phyloP scores from a whole-genome alignment of 2,329 filamentous ascomycete genomes.

The Massarina eburnea region DNA sequence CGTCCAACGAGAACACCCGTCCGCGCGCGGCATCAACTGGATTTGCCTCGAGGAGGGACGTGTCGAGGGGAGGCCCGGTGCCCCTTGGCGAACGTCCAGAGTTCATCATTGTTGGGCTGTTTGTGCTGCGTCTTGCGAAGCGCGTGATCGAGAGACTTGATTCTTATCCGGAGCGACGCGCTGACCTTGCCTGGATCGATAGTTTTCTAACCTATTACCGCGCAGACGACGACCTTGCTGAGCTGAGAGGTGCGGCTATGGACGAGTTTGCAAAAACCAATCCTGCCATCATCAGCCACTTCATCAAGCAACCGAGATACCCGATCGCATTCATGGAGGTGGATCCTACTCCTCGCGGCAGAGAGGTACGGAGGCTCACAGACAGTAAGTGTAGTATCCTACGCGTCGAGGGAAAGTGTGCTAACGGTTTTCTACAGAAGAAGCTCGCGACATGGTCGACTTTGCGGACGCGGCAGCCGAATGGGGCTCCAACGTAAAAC shows the following conservation, averaged over 20 bases:
- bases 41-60: background rate
- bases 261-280: slow-evolving; percentile 19
- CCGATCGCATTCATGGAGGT: slow-evolving; percentile 24
- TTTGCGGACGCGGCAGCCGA: slow-evolving; percentile 30
- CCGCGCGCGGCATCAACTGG: background rate
- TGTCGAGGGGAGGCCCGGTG: background rate
- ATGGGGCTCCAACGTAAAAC: slow-evolving; percentile 28
- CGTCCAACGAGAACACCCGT: background rate
- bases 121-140: slow-evolving; percentile 23
- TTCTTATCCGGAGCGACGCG: slow-evolving; percentile 11
- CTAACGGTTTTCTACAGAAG: slow-evolving; percentile 6
- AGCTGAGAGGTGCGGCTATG: slow-evolving; percentile 14
- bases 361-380: slow-evolving; percentile 7
- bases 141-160: slow-evolving; percentile 18
- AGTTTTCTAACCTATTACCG: slow-evolving; percentile 20
- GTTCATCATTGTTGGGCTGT: slow-evolving; percentile 29
- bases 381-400: slow-evolving; percentile 16
- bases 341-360: slow-evolving; percentile 15
- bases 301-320: slow-evolving; percentile 25
- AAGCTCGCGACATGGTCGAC: slow-evolving; percentile 20
- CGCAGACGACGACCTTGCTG: slow-evolving; percentile 16
- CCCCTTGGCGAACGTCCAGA: slow-evolving; percentile 3
- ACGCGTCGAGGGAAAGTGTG: background rate
- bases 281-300: slow-evolving; percentile 17
- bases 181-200: slow-evolving; percentile 22